Base-by-base conservation (phyloP, 345 rosid species). In the Cardamine chenopodiifolia region DNA sequence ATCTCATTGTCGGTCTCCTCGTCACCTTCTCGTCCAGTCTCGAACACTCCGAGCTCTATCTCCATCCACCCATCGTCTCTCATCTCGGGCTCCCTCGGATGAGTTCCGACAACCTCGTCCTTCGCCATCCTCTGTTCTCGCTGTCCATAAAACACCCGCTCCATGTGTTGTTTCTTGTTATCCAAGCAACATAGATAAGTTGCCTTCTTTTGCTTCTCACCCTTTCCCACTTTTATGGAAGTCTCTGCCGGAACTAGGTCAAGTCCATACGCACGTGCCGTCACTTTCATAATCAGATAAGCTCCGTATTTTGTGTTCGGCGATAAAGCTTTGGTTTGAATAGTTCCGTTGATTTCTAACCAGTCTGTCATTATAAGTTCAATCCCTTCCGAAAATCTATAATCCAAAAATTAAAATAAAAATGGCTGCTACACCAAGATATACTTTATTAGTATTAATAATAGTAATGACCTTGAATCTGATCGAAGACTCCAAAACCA, bases 51-150 rank as follows among this genome's bases (percentile, higher is more conserved):
- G 0, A 89, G 35, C 84, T 89, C 89, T 40, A 90, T 78, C 84
- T 90, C 97, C 91, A 85, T 40, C 97, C 98, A 93, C 5, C 91
- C 93, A 19, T 86, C 87, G 4, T 67, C 81, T 66, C 87, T 83
- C 48, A 56, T 75, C 8, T 42, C 23, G 0, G 86, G 84, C 10
- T 75, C 74, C 7, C 55, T 35, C 32, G 66, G 57, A 1, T 34
- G 74, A 8, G 35, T 70, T 10, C 62, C 79, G 0, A 26, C 45
- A 29, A 18, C 55, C 47, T 19, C 23, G 2, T 66, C 44, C 55
- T 1, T 31, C 0, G 49, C 15, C 74, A 73, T 67, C 20, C 69
- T 78, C 64, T 63, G 7, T 32, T 62, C 66, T 29, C 76, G 6
- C 9, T 67, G 68, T 20, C 65, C 74, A 14, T 58, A 67, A 15